These are phyloP conservation scores for Scenedesmus sp. DNA, from an alignment of 163 green algal genomes.

Conservation along the genomic window DNA sequence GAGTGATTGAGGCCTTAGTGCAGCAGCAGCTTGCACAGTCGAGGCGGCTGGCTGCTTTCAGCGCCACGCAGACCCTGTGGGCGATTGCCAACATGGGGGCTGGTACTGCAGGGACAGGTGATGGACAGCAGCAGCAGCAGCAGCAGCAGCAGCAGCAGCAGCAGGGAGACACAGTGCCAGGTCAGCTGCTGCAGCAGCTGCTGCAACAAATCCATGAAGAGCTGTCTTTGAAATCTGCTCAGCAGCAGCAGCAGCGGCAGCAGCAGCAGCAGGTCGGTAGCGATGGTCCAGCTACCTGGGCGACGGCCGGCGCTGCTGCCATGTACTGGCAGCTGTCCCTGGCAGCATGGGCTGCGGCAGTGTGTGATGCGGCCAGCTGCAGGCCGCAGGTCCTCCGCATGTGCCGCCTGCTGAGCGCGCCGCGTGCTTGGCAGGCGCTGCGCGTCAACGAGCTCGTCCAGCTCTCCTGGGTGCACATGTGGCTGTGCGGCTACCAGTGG, in stretches of 20 bases:
- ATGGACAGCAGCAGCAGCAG: background rate
- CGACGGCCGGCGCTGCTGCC: background rate
- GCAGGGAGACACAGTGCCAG: background rate
- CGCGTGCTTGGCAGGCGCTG: background rate
- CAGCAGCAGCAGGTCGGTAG: conserved; percentile 11
- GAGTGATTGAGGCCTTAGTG: background rate
- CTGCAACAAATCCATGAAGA: background rate
- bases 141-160: conserved; percentile 27
- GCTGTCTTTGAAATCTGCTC: background rate
- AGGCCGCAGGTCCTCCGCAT: background rate
- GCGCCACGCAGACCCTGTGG: background rate
- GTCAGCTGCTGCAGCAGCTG: background rate
- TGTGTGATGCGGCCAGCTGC: background rate
- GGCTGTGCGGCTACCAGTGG: background rate
- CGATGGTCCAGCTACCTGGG: background rate
- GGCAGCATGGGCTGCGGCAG: background rate
- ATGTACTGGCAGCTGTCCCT: background rate
- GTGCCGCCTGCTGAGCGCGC: background rate
- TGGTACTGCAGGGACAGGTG: background rate
- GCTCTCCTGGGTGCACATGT: background rate
- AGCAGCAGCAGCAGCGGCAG: background rate
- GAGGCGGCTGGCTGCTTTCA: background rate
- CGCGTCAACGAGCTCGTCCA: background rate
- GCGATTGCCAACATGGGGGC: background rate
- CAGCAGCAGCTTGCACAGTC: background rate